A percentile compares a stretch with the other conserved stretches of the same genome.
phyloP scores from a whole-genome alignment of 345 rosid genomes.

The Camelina sativa region DNA sequence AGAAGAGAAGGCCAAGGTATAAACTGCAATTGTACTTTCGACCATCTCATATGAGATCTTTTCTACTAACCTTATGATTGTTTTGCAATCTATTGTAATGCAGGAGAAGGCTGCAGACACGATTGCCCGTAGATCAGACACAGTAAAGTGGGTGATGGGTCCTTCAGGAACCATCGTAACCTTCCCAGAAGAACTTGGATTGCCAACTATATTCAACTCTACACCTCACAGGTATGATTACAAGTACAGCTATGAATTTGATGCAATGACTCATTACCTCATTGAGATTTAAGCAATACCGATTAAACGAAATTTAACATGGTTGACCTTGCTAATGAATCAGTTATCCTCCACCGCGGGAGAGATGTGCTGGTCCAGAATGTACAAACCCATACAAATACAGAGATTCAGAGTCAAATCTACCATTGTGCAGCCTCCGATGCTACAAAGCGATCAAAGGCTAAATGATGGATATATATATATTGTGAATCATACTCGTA shows the following conservation, averaged over 20 bases:
- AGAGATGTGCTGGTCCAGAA: conserved; percentile 79
- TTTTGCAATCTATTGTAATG: conserved; percentile 2
- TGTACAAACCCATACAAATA: conserved; percentile 83
- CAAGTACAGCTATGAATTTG: not conserved
- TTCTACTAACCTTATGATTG: conserved; percentile 23
- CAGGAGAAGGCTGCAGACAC: conserved; percentile 82
- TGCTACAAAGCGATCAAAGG: conserved; percentile 89
- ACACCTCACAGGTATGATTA: conserved; percentile 57
- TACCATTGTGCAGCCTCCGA: conserved; percentile 87
- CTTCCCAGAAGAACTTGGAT: conserved; percentile 75
- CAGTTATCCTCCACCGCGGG: conserved; percentile 94
- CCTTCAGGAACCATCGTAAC: conserved; percentile 76
- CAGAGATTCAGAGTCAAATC: conserved; percentile 80
- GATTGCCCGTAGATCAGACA: conserved; percentile 55
- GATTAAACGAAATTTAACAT: not conserved
- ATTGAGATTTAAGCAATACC: not conserved
- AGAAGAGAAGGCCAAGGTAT: conserved; percentile 85
- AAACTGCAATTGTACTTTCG: not conserved
- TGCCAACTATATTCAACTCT: conserved; percentile 70
- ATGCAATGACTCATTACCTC: conserved; percentile 9
- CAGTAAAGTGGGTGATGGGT: conserved; percentile 69
- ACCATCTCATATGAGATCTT: not conserved
- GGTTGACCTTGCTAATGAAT: conserved; percentile 12
- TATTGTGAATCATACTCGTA: conserved; percentile 3
- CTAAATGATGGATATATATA: not conserved